Base-by-base conservation (phyloP, 2,329 filamentous ascomycete genomes). In the Thermomyces lanuginosus region DNA sequence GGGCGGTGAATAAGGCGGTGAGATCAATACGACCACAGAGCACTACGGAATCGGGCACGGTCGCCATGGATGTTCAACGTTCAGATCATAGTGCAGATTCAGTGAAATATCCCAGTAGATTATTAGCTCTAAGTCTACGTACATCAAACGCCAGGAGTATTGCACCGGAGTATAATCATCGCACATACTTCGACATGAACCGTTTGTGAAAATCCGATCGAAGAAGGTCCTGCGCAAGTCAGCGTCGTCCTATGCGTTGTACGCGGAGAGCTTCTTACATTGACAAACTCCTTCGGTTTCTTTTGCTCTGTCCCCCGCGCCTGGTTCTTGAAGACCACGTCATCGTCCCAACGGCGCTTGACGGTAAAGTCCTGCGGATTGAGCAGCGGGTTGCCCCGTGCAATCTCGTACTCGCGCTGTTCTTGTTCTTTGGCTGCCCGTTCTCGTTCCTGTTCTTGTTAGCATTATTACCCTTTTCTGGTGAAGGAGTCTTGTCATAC, bases 261-360 rank as follows among this genome's bases (percentile, higher is more conserved):
- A 17, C n/a, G 11, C 11, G 25, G n/a, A 16, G 10, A 7, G 14
- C 16, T 12, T 60, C 73, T 59, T 51, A 81, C 83, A 49, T 98
- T 98, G 53, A 98, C 84, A 58, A 98, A 98, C 55, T 92, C 84
- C 61, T 86, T 91, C 61, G 77, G 83, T 36, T 76, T 73, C 61
- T 76, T 84, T 36, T 93, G 82, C 47, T 95, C 86, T 1, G 84
- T 92, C 6, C 86, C 89, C 32, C 89, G 69, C 17, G 86, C 89
- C 58, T 98, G 89, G 53, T 98, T 98, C 63, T 92, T 95, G 60
- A 98, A 98, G 2, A 98, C 84, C 8, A 98, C 89, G 49, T 98
- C 89, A 44, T 98, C 89, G 42, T 98, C 89, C 89, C 89, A 98
- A 41, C 84, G 60, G 8, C 49, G 44, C 37, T 92, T 93, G 45